Evolutionary conservation across 2,329 filamentous ascomycete species (phyloP).

Genomic region (Cercospora zeina): DNA sequence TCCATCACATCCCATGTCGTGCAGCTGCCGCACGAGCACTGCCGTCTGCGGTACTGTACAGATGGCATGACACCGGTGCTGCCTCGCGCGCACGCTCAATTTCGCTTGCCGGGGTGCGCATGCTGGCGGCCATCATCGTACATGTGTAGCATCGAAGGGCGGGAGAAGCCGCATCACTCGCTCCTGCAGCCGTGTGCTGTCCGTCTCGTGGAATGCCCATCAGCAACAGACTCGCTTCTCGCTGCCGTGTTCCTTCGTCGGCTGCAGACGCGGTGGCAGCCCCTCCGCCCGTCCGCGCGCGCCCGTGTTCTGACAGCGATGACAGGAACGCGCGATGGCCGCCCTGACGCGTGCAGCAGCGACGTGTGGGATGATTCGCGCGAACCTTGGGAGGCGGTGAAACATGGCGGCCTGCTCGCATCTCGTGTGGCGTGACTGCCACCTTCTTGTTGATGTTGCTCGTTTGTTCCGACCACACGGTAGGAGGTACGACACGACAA

Average conservation of each 20-base stretch:
- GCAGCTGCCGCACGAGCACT: too few relatives aligned
- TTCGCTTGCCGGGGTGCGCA: slow-evolving; percentile 23
- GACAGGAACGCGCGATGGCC: too few relatives aligned
- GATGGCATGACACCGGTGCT: slow-evolving; percentile 17
- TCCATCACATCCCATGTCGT: too few relatives aligned
- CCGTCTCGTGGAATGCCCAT: background rate
- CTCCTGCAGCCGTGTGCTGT: background rate
- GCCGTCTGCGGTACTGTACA: too few relatives aligned
- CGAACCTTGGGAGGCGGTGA: slow-evolving; percentile 2
- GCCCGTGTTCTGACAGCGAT: too few relatives aligned
- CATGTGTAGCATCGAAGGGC: slow-evolving; percentile 11
- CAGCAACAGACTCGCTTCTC: background rate
- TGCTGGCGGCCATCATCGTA: too few relatives aligned
- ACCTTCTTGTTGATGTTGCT: background rate
- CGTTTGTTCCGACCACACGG: background rate
- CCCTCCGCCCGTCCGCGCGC: background rate
- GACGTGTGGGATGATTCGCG: background rate
- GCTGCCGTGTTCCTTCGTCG: too few relatives aligned
- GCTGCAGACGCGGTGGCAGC: background rate
- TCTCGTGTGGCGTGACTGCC: background rate
- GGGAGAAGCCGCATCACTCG: slow-evolving; percentile 16
- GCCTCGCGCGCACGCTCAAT: slow-evolving; percentile 12
- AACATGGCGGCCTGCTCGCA: slow-evolving; percentile 3
- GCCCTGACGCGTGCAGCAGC: background rate
- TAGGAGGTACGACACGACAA: background rate